Evolutionary conservation across 2,329 filamentous ascomycete species (phyloP), one percentile per base, ranked within the genome.

Genomic region (Colletotrichum cereale): DNA sequence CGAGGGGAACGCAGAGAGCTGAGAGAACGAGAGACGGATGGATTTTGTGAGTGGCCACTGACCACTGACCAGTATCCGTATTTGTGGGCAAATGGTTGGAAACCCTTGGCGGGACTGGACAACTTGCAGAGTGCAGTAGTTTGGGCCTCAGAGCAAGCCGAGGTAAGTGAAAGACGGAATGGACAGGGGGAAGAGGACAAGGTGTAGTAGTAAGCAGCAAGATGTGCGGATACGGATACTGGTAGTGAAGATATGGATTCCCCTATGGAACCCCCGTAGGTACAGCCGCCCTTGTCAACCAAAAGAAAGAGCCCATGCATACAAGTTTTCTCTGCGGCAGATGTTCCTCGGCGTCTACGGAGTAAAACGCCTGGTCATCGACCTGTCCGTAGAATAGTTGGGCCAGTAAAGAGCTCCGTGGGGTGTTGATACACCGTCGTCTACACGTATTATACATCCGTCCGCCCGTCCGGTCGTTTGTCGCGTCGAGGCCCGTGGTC

Each of bases 391-490:
- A 21, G 21, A 48, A 31, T 24, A 38, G 50, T 44, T 56, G 56
- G 50, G 26, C 47, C 68, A 47, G 24, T 36, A 7, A 60, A 29
- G 65, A 64, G 36, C 12, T 53, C 36, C 18, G 14, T 48, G 34
- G 36, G 36, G 26, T 66, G 50, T 56, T 66, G 36, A 26, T 65
- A 71, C 70, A 71, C 18, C 40, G n/a, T 63, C 56, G 48, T 66
- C 42, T 72, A 72, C 52, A 55, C 31, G 31, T 55, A 36, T 26
- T 42, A 42, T 72, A 72, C 61, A 72, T n/a, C 34, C 44, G 38
- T 29, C 29, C 18, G 58, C 7, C 10, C 44, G 44, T 36, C 29
- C 29, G 16, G 8, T 4, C 18, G 29, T 2, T 24, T 3, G 26
- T 21, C 34, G 36, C 26, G 5, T n/a, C 8, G 12, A 36, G 16